Conservation (phyloP, 805 yeast species). For the Schwanniomyces polymorphus region DNA sequence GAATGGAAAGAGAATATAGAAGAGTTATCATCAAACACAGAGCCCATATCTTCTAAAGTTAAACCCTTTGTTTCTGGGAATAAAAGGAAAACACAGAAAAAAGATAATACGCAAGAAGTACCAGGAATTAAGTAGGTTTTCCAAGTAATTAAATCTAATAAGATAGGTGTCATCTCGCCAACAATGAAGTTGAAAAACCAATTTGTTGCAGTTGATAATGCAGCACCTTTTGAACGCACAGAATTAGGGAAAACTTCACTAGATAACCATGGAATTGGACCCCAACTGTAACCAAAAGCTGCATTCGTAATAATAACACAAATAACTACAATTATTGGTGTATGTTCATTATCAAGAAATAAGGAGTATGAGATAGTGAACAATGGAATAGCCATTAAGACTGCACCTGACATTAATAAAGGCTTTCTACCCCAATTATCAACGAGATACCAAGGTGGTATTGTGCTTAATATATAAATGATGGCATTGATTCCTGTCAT, state of each 20-base stretch:
- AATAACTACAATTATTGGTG: constrained; percentile 71
- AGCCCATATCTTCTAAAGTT: constrained; percentile 87
- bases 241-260: constrained; percentile 83
- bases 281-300: constrained; percentile 89
- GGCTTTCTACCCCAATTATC: constrained; percentile 92
- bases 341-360: constrained; percentile 35
- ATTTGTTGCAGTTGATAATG: constrained; percentile 86
- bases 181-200: constrained; percentile 93
- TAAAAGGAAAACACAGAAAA: constrained; percentile 65
- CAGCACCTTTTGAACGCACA: constrained; percentile 87
- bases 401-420: constrained; percentile 75
- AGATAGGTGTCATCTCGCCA: constrained; percentile 87
- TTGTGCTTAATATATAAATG: constrained; percentile 52
- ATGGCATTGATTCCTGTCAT: constrained; percentile 77
- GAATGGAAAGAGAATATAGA: constrained; percentile 45
- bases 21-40: constrained; percentile 69
- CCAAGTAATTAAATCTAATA: constrained; percentile 78
- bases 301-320: constrained; percentile 81
- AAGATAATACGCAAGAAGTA: constrained; percentile 69
- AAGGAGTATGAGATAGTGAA: constrained; percentile 59
- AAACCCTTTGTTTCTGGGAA: constrained; percentile 94
- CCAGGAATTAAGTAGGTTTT: constrained; percentile 81
- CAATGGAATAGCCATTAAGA: constrained; percentile 75
- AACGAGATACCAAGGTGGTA: constrained; percentile 90
- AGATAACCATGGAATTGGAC: constrained; percentile 92